These are phyloP conservation scores for Puccinia horiana DNA, from an alignment of 1,284 basidiomycete genomes.

Conservation along the genomic window DNA sequence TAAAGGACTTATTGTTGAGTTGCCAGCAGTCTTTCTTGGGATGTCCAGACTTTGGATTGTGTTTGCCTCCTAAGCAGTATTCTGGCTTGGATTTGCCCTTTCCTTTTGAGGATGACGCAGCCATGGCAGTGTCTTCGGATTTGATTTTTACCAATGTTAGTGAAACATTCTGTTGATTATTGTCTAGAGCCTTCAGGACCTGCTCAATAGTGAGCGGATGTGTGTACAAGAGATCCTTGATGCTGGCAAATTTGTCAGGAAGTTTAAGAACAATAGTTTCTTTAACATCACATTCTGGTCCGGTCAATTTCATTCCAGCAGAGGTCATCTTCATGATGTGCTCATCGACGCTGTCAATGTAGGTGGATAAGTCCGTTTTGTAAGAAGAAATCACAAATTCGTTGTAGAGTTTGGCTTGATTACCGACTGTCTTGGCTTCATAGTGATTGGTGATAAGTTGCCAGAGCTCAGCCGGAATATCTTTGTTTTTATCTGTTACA, in stretches of 20 bases:
- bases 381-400: not conserved
- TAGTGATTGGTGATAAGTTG: not conserved
- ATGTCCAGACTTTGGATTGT: not conserved
- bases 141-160: not conserved
- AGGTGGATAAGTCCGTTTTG: not conserved
- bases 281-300: not conserved
- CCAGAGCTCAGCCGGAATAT: not conserved
- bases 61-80: not conserved
- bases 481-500: not conserved
- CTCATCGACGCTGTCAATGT: not conserved
- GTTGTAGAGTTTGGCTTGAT: not conserved
- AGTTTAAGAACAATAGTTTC: not conserved
- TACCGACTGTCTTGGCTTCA: not conserved
- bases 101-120: not conserved
- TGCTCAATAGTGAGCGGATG: not conserved
- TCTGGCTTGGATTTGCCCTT: not conserved
- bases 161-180: not conserved
- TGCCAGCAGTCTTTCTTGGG: too few relatives aligned
- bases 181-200: not conserved
- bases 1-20: too few relatives aligned
- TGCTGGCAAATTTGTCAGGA: not conserved
- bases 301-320: not conserved
- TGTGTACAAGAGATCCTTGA: not conserved
- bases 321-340: not conserved
- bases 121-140: not conserved